Evolutionary conservation across 805 yeast genomes (phyloP).

Genomic region (Komagataella ulmi): DNA sequence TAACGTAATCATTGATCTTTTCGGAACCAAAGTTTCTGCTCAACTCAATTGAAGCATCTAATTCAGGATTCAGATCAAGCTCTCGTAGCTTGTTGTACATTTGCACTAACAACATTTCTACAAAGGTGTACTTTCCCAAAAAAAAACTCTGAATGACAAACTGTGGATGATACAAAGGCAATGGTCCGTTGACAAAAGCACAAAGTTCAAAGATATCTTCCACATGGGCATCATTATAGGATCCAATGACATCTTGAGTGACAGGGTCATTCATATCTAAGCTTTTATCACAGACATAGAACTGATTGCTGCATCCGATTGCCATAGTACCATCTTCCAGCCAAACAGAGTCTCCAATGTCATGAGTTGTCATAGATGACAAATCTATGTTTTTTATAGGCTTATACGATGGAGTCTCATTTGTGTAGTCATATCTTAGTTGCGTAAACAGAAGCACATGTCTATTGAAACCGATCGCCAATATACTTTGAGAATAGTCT

Average conservation of each 20-base stretch:
- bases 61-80: slow-evolving; percentile 25
- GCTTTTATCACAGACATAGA: slow-evolving; percentile 65
- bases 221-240: slow-evolving; percentile 24
- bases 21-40: neutral
- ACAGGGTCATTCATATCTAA: slow-evolving; percentile 39
- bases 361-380: slow-evolving; percentile 57
- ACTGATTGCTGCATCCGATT: slow-evolving; percentile 82
- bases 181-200: slow-evolving; percentile 72
- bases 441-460: slow-evolving; percentile 64
- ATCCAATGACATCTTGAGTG: slow-evolving; percentile 41
- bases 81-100: slow-evolving; percentile 43
- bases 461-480: slow-evolving; percentile 66
- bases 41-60: neutral
- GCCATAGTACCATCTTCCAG: slow-evolving; percentile 65
- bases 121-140: slow-evolving; percentile 42
- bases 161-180: slow-evolving; percentile 89
- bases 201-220: slow-evolving; percentile 52
- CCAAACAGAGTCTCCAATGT: slow-evolving; percentile 87
- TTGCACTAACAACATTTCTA: slow-evolving; percentile 38
- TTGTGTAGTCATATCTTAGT: slow-evolving; percentile 80
- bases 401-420: slow-evolving; percentile 62
- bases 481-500: slow-evolving; percentile 48
- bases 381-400: slow-evolving; percentile 65
- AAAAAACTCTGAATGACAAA: slow-evolving; percentile 64
- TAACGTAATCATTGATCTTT: neutral